Percentiles rank a stretch among this genome's conserved stretches.
Evolutionary conservation across 352 stramenopile genomes (phyloP).

Genomic region (Phytophthora brassicae): DNA sequence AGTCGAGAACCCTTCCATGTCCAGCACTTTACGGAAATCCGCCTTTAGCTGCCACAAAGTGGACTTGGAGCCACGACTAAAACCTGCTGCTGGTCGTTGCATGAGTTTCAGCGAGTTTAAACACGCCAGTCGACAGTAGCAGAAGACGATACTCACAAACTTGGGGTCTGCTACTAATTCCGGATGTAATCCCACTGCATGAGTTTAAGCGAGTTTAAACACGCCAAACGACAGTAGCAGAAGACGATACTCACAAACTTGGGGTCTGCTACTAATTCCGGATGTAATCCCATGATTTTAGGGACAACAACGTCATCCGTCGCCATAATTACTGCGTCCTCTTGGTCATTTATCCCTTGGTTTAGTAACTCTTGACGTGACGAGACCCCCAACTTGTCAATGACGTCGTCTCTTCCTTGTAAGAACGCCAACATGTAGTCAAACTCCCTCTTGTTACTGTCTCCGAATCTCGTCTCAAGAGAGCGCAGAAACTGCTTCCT

Average conservation of each 20-base stretch:
- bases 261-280: conserved; percentile 71
- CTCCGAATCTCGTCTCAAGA: conserved; percentile 67
- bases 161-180: conserved; percentile 73
- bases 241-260: conserved; percentile 81
- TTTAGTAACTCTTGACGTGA: conserved; percentile 23
- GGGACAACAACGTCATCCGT: conserved; percentile 49
- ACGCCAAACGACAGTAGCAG: conserved; percentile 79
- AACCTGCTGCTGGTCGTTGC: conserved; percentile 46
- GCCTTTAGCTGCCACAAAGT: conserved; percentile 84
- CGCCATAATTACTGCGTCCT: neutral
- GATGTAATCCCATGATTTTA: conserved; percentile 77
- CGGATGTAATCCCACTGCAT: conserved; percentile 70
- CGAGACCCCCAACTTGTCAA: conserved; percentile 64
- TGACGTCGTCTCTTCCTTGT: conserved; percentile 66
- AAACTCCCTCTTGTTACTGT: conserved; percentile 60
- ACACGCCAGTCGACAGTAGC: conserved; percentile 78
- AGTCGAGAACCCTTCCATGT: conserved; percentile 69
- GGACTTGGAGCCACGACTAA: conserved; percentile 63
- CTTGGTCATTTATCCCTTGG: neutral
- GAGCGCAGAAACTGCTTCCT: conserved; percentile 80
- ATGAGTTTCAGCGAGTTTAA: conserved; percentile 85
- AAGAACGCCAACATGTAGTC: conserved; percentile 76
- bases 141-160: conserved; percentile 81
- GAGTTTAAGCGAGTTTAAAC: conserved; percentile 83
- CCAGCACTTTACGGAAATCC: conserved; percentile 77